Evolutionary conservation across 371 early-diverging fungal genomes (phyloP), one percentile per base, ranked within the genome.

Genomic region (Synchytrium microbalum): DNA sequence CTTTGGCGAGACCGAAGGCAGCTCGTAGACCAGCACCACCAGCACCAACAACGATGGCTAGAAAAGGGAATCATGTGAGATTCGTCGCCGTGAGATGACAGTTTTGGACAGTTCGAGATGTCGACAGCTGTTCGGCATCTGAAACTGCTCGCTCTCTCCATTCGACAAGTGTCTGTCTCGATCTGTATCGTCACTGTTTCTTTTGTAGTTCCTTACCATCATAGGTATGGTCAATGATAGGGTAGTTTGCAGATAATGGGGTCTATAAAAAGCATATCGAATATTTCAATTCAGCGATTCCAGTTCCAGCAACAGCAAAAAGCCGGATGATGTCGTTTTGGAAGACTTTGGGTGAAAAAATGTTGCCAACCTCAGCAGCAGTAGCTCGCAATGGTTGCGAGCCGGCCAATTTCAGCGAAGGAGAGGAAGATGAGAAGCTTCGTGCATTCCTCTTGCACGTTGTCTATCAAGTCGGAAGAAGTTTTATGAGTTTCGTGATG

Each of bases 21-120:
- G 97, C 96, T 69, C 97, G 91, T 52, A 98, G 90, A 79, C 98
- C 98, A 64, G 98, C 95, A 74, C 97, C 98, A 72, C 98, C 98
- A 65, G 97, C 98, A 73, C 98, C 98, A 61, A 98, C 89, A 60
- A 98, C 98, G 19, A 38, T 38, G 19, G 46, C 97, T 38, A 10
- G 46, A 10, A 38, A 19, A 10, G 46, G 46, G 46, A 38, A 38
- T 38, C n/a, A n/a, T n/a, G n/a, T n/a, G n/a, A n/a, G n/a, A 38
- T 38, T 38, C 19, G 10, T 5, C 10, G 19, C 46, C 10, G 46
- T 38, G 5, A 38, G 46, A 38, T 19, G 10, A 38, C 46, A 19
- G 46, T 38, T 10, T 38, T 38, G 46, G 5, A 5, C 46, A 38
- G n/a, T 38, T 19, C 46, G 19, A 5, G 46, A 38, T 38, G n/a